Evolutionary conservation across 352 stramenopile genomes (phyloP), one percentile per base, ranked within the genome.

Genomic region (Phytophthora idaei): DNA sequence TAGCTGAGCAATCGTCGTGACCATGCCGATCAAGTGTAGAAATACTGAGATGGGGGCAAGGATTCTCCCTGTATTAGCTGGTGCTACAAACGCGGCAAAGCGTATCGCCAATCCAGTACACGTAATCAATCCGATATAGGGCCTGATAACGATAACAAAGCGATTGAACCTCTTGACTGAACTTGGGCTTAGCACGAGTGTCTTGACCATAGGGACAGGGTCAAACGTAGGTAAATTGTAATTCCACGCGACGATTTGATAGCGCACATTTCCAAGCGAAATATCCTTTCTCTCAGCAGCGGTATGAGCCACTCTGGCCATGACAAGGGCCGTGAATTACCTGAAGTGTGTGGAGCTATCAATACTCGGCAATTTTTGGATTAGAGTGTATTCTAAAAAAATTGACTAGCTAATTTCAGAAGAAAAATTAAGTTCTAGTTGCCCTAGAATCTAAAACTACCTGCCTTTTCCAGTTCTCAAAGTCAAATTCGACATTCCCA

Each of bases 241-340:
- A 9, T 37, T 31, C 28, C 64, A 58, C 1, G 57, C 50, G 15
- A 62, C 50, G 25, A 71, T 49, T 11, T 67, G 52, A 12, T 71
- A 71, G 17, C 11, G 27, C 12, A 50, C 45, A 34, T 39, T 6
- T 6, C 28, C 34, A 37, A 28, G 21, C 10, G 32, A 47, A 44
- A 32, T 37, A 34, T 27, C 12, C 39, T 25, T 9, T 39, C 2
- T 39, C 6, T 39, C 34, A 39, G 5, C 34, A 39, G 34, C 4
- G 10, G 10, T 2, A 39, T 39, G 34, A 39, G 34, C 34, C 34
- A 39, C 36, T 12, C 12, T 42, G 11, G 36, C 10, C 36, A 42
- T 42, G 12, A n/a, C 12, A 42, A 42, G 7, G 29, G 29, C 21
- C 21, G 21, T 21, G 21, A 21, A 21, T 21, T 1, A 21, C 21